Percentiles rank a stretch among this genome's conserved stretches.
These are phyloP conservation scores for Omphalotus guepiniiformis DNA, from an alignment of 768 basidiomycete species.

Conservation along the genomic window DNA sequence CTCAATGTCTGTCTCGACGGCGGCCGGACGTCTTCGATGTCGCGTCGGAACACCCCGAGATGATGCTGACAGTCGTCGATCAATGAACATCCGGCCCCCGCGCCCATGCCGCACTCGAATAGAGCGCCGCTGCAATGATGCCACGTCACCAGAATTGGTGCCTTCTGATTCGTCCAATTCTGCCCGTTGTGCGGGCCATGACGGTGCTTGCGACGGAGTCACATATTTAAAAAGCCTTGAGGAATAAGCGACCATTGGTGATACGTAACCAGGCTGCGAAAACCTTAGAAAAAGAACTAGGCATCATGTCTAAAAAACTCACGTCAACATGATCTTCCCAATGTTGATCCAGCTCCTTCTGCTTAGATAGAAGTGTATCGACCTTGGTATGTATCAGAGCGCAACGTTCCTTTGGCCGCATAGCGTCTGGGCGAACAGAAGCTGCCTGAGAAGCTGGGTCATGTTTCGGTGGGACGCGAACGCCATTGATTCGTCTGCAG, in stretches of 20 bases:
- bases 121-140: too few relatives aligned
- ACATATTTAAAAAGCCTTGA: constrained; percentile 66
- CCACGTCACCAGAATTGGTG: too few relatives aligned
- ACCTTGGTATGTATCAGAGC: constrained; percentile 55
- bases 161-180: constrained; percentile 14
- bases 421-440: constrained; percentile 35
- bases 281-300: constrained; percentile 1
- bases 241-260: constrained; percentile 49
- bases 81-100: constrained; percentile 72
- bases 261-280: constrained; percentile 65
- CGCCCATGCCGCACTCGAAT: constrained; percentile 79
- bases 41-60: constrained; percentile 8
- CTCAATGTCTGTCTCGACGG: constrained; percentile 14
- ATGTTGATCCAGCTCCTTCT: constrained; percentile 69
- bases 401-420: constrained; percentile 65
- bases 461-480: neutral
- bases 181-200: constrained; percentile 23
- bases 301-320: constrained; percentile 16
- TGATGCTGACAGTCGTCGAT: constrained; percentile 68
- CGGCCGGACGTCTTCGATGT: constrained; percentile 31
- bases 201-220: constrained; percentile 21
- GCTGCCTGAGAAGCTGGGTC: neutral
- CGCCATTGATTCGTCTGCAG: constrained; percentile 13
- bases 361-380: constrained; percentile 54
- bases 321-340: constrained; percentile 91